Base-by-base conservation (phyloP, 345 rosid genomes). In the Corchorus capsularis region DNA sequence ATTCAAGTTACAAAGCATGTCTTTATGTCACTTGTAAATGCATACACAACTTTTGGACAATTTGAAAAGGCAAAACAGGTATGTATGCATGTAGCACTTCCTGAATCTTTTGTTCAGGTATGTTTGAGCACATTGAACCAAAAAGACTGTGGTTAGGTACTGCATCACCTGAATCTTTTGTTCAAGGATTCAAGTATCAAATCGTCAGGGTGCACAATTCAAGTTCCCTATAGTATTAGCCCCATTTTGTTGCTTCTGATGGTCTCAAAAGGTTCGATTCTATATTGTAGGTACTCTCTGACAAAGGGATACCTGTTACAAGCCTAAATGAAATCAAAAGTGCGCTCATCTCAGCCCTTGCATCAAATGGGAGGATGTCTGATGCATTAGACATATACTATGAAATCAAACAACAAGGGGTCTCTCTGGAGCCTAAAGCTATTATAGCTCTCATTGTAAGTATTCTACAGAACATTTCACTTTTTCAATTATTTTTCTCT, bases 41-140 rank as follows among this genome's bases (percentile, higher is more conserved):
- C 96, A 72, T 92, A 89, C 82, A 84, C 89, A 82, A 67, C 85
- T 70, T 87, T 86, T 76, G 93, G 96, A 65, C 85, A 86, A 69
- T 83, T 89, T 86, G 96, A 91, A 80, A 92, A 92, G 82, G 94
- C 99, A 68, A 92, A 91, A 81, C 88, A 86, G 98, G 99, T 96
- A 85, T 41, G 66, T 27, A 32, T 59, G 22, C 65, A 47, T 71
- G 20, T n/a, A 16, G 56, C 19, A 22, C 56, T 66, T 68, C 27
- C 27, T 27, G 27, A 27, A 27, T 27, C 27, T 27, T 27, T 27
- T 27, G 27, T 27, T 50, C 46, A 1, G 27, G 34, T 69, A 56
- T 47, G 19, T 68, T 49, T 68, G 49, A 49, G 72, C 43, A 68
- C 6, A 27, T 15, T 50, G 43, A 52, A 6, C 46, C 13, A 35